A percentile compares a stretch with the other conserved stretches of the same genome.
Conservation (phyloP, 192 early-diverging fungal species). For the Mortierella alpina region DNA sequence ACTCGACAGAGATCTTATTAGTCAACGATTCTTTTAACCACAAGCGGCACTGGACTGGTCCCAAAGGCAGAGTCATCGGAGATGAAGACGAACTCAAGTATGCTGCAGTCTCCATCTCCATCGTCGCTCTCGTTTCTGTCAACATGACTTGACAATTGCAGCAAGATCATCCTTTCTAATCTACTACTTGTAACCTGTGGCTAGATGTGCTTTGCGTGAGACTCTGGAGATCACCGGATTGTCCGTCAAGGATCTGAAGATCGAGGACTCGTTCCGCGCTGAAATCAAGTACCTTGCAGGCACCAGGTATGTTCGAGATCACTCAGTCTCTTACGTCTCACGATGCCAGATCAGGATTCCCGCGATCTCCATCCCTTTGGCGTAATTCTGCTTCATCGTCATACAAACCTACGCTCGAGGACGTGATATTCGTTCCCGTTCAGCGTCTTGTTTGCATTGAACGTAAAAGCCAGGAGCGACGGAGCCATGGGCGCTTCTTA, state of each 20-base stretch:
- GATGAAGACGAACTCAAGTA: constrained; percentile 88
- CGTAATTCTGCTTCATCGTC: too few species aligned
- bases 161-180: not conserved
- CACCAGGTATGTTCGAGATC: constrained; percentile 58
- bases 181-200: constrained; percentile 3
- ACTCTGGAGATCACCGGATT: constrained; percentile 80
- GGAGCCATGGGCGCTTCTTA: too few species aligned
- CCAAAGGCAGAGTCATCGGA: constrained; percentile 82
- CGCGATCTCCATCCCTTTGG: not conserved
- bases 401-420: too few species aligned
- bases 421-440: too few species aligned
- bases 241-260: constrained; percentile 71
- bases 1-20: constrained; percentile 82
- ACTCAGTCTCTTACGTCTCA: not conserved
- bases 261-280: constrained; percentile 78
- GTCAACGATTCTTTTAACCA: constrained; percentile 85
- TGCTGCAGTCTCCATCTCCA: constrained; percentile 15
- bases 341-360: not conserved
- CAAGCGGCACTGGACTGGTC: constrained; percentile 86
- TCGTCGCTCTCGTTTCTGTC: not conserved
- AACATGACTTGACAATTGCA: not conserved
- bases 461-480: too few species aligned
- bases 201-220: constrained; percentile 83
- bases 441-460: too few species aligned
- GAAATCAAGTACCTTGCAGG: constrained; percentile 87